Evolutionary conservation across 192 early-diverging fungal species (phyloP), one percentile per base, ranked within the genome.

Genomic region (Linnemannia schmuckeri): DNA sequence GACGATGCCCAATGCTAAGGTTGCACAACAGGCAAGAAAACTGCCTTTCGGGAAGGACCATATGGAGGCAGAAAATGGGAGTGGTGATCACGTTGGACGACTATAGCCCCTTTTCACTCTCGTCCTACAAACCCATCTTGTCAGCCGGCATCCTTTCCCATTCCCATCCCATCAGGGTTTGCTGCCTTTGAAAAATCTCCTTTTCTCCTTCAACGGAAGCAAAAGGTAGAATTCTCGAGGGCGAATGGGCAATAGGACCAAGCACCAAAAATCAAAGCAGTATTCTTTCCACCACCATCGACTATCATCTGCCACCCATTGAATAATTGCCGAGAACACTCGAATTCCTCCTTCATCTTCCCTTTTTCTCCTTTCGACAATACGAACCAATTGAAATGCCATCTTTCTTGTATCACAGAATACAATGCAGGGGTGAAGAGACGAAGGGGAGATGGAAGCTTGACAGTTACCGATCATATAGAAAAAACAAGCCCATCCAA

Each of bases 141-240:
- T 52, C 49, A 52, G 49, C 18, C 18, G 20, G 55, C 27, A 30
- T 12, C 15, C 27, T 33, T 3, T 66, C 10, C 27, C 61, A 66
- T 22, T 52, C 49, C 17, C 20, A 9, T 66, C 30, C 61, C 61
- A 66, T 66, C 61, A 66, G n/a, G 61, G 61, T 66, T 66, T 66
- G 61, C 61, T 66, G 61, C 30, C 61, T 66, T 66, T 66, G 61
- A 66, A 66, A 66, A 66, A 66, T 66, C 30, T 66, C 30, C 61
- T 35, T 63, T 63, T 15, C 27, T 33, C 30, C 30, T 24, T 18
- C 55, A 61, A 27, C n/a, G 55, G n/a, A 61, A 33, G 1, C 30
- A 66, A 33, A 66, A 63, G 61, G 2, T 13, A 66, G 27, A 66
- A 52, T 20, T 52, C 18, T 18, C 18, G 18, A 18, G 18, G 49